Percentiles rank a stretch among this genome's conserved stretches.
phyloP scores from a whole-genome alignment of 768 basidiomycete species.

The Nidularia sp. region DNA sequence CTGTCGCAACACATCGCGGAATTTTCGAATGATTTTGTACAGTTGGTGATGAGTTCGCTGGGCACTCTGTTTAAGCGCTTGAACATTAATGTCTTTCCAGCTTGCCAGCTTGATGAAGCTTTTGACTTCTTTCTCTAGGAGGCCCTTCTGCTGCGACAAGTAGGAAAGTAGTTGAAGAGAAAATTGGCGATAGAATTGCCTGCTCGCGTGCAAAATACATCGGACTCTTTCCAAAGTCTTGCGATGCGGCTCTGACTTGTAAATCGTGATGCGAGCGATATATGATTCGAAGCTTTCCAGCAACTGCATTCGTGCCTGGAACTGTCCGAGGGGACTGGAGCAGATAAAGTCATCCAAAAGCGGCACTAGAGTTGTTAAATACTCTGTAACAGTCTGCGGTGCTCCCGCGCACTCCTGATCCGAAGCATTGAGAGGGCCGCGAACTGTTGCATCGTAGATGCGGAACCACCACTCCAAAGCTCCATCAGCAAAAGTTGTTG shows the following conservation, averaged over 20 bases:
- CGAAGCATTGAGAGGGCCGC: slow-evolving; percentile 51
- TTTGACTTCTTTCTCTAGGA: slow-evolving; percentile 76
- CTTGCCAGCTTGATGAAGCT: slow-evolving; percentile 92
- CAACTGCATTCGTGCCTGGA: slow-evolving; percentile 58
- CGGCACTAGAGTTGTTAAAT: slow-evolving; percentile 65
- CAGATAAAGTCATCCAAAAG: slow-evolving; percentile 80
- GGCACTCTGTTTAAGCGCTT: slow-evolving; percentile 89
- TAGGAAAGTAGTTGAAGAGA: slow-evolving; percentile 35
- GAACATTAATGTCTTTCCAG: slow-evolving; percentile 97
- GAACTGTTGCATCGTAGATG: slow-evolving; percentile 74
- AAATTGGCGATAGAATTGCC: slow-evolving; percentile 64
- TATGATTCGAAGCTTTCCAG: slow-evolving; percentile 65
- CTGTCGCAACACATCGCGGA: slow-evolving; percentile 83
- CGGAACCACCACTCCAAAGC: slow-evolving; percentile 82
- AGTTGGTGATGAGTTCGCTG: slow-evolving; percentile 86
- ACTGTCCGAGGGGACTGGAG: slow-evolving; percentile 82
- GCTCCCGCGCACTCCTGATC: slow-evolving; percentile 29
- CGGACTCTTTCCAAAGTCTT: slow-evolving; percentile 43
- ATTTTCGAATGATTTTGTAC: slow-evolving; percentile 87
- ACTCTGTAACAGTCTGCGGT: slow-evolving; percentile 32
- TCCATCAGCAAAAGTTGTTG: slow-evolving; percentile 44
- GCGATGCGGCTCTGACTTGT: slow-evolving; percentile 21
- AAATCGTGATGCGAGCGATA: slow-evolving; percentile 27
- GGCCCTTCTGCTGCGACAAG: slow-evolving; percentile 51
- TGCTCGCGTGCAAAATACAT: slow-evolving; percentile 57